These are phyloP conservation scores for Aspergillus fischeri DNA, from an alignment of 2,329 filamentous ascomycete species.

Conservation along the genomic window DNA sequence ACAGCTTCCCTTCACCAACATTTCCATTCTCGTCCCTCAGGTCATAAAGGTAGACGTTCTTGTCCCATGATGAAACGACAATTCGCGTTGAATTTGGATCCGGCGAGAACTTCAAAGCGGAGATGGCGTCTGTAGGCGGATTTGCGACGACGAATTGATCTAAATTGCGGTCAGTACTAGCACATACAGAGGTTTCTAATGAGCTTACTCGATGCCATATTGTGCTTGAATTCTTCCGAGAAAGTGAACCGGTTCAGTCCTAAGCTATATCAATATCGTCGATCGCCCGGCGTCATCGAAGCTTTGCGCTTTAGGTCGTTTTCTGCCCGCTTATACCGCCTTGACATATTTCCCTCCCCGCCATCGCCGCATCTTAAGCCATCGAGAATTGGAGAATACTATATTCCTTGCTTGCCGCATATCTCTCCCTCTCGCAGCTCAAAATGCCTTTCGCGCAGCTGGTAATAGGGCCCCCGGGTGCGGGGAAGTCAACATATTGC, in stretches of 20 bases:
- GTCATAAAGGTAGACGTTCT: slow-evolving; percentile 85
- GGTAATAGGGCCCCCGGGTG: slow-evolving; percentile 87
- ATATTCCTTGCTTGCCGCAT: neutral
- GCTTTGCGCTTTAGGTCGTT: slow-evolving; percentile 24
- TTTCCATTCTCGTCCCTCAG: slow-evolving; percentile 52
- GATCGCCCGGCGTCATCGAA: slow-evolving; percentile 21
- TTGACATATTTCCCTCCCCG: slow-evolving; percentile 23
- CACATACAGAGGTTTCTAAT: neutral
- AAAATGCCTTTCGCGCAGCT: slow-evolving; percentile 66
- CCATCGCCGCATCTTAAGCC: slow-evolving; percentile 7
- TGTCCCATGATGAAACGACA: slow-evolving; percentile 94
- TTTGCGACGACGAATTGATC: slow-evolving; percentile 78
- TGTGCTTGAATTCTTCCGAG: slow-evolving; percentile 1
- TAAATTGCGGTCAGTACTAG: slow-evolving; percentile 17
- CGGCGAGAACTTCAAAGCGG: slow-evolving; percentile 79
- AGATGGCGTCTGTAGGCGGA: slow-evolving; percentile 82
- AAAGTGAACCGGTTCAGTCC: neutral
- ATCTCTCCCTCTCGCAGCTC: neutral
- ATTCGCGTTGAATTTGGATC: slow-evolving; percentile 68
- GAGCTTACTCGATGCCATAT: slow-evolving; percentile 43
- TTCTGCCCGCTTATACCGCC: slow-evolving; percentile 32
- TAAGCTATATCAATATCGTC: slow-evolving; percentile 2
- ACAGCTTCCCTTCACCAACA: slow-evolving; percentile 57
- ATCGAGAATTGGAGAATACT: neutral
- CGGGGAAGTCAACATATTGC: slow-evolving; percentile 96